Percentiles rank a stretch among this genome's conserved stretches.
These are phyloP conservation scores for Nakazawaea laoshanensis DNA, from an alignment of 805 yeast species.

Conservation along the genomic window DNA sequence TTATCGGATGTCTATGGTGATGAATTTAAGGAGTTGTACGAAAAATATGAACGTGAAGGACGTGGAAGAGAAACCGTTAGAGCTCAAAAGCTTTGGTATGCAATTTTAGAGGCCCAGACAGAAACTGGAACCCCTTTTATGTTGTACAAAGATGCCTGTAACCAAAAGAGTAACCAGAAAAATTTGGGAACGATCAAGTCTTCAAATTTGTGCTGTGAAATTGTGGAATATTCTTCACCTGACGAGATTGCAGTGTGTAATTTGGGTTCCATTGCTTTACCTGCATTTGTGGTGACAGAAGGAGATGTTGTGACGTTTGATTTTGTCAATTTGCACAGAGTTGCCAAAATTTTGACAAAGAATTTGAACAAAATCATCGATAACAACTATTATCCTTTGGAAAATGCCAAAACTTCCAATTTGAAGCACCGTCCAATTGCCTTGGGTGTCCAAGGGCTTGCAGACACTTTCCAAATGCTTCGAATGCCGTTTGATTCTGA, in stretches of 20 bases:
- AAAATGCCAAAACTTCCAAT: slow-evolving; percentile 44
- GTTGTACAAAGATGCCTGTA: slow-evolving; percentile 58
- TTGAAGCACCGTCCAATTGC: slow-evolving; percentile 56
- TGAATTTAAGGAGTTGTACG: slow-evolving; percentile 44
- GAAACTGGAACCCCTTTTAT: slow-evolving; percentile 61
- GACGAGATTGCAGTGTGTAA: slow-evolving; percentile 57
- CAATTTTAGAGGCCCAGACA: slow-evolving; percentile 53
- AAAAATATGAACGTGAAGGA: slow-evolving; percentile 41
- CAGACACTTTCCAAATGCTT: slow-evolving; percentile 48
- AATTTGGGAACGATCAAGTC: slow-evolving; percentile 53
- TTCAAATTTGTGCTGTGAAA: slow-evolving; percentile 55
- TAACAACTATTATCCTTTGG: slow-evolving; percentile 48
- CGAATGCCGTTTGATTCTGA: slow-evolving; percentile 51
- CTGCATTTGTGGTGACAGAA: slow-evolving; percentile 43
- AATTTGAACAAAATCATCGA: slow-evolving; percentile 52
- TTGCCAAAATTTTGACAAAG: slow-evolving; percentile 44
- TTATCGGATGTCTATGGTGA: slow-evolving; percentile 47
- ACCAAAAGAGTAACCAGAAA: slow-evolving; percentile 49
- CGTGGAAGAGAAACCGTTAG: slow-evolving; percentile 41
- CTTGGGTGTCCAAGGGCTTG: slow-evolving; percentile 56
- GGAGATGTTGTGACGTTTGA: slow-evolving; percentile 36
- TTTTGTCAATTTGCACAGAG: slow-evolving; percentile 46
- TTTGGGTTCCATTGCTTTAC: slow-evolving; percentile 51
- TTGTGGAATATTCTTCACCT: slow-evolving; percentile 50
- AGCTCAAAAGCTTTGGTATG: slow-evolving; percentile 56